Evolutionary conservation across 306 rosid genomes (phyloP).

Genomic region (Prunus armeniaca): DNA sequence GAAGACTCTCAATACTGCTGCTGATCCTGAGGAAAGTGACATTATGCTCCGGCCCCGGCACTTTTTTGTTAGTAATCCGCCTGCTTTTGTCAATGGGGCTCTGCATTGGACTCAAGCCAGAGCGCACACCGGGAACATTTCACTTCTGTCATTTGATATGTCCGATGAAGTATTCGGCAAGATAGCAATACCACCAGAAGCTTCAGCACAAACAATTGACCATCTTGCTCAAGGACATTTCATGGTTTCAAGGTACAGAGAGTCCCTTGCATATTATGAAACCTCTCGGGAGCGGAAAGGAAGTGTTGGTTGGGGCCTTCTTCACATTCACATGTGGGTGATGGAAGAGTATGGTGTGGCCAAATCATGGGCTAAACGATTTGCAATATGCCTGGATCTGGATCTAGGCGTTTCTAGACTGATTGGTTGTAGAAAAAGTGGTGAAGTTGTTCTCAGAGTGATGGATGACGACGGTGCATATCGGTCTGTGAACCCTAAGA

Average conservation of each 20-base stretch:
- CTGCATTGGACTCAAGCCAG: background rate
- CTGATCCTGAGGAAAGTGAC: too few species aligned
- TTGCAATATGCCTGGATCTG: background rate
- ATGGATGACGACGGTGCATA: background rate
- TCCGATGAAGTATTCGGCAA: background rate
- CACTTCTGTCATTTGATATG: background rate
- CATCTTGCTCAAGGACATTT: too few species aligned
- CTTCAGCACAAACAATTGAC: background rate
- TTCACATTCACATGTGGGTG: background rate
- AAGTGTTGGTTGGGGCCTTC: background rate
- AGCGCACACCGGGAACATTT: background rate
- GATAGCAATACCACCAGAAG: background rate
- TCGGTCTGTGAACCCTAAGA: background rate
- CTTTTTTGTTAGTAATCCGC: background rate
- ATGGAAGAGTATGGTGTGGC: background rate
- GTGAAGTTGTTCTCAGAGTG: background rate
- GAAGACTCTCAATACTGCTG: background rate
- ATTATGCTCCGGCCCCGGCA: too few species aligned
- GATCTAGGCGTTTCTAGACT: too few species aligned
- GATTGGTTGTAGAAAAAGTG: background rate
- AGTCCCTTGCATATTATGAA: background rate
- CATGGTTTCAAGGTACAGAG: background rate
- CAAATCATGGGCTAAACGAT: background rate
- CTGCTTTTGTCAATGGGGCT: background rate
- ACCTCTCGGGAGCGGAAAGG: too few species aligned